Evolutionary conservation across 73 alveolate genomes (phyloP).

Genomic region (Diophrys appendiculata): DNA sequence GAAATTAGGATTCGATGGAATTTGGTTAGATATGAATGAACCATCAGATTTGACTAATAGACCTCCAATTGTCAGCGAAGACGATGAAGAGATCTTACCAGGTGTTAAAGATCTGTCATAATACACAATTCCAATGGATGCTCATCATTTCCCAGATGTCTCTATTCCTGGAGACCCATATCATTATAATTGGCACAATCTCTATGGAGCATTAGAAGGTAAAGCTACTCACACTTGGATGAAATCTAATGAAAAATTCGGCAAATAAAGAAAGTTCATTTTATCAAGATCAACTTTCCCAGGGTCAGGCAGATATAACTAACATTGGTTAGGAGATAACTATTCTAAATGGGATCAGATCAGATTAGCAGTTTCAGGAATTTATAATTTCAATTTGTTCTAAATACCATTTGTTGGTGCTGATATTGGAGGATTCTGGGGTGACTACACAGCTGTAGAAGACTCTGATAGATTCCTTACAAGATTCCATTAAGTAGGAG

Average conservation of each 20-base stretch:
- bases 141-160: slow-evolving; percentile 46
- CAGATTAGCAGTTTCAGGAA: slow-evolving; percentile 64
- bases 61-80: neutral
- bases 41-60: slow-evolving; percentile 78
- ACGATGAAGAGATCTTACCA: slow-evolving; percentile 49
- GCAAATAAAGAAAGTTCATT: slow-evolving; percentile 77
- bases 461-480: slow-evolving; percentile 4
- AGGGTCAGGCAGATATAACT: slow-evolving; percentile 94
- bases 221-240: slow-evolving; percentile 76
- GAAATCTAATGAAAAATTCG: neutral
- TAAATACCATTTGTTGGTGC: slow-evolving; percentile 95
- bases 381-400: slow-evolving; percentile 80
- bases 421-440: slow-evolving; percentile 96
- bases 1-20: slow-evolving; percentile 86
- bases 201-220: slow-evolving; percentile 80
- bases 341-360: slow-evolving; percentile 70
- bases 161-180: slow-evolving; percentile 60
- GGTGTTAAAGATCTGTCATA: slow-evolving; percentile 75
- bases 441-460: slow-evolving; percentile 60
- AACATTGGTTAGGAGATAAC: slow-evolving; percentile 97
- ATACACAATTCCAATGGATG: slow-evolving; percentile 73
- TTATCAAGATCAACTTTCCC: slow-evolving; percentile 90
- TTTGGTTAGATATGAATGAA: slow-evolving; percentile 98
- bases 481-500: slow-evolving; percentile 86
- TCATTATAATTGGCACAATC: slow-evolving; percentile 74